Percentiles rank a stretch among this genome's conserved stretches.
Evolutionary conservation across 2,329 filamentous ascomycete species (phyloP).

Genomic region (Exophiala viscosa): DNA sequence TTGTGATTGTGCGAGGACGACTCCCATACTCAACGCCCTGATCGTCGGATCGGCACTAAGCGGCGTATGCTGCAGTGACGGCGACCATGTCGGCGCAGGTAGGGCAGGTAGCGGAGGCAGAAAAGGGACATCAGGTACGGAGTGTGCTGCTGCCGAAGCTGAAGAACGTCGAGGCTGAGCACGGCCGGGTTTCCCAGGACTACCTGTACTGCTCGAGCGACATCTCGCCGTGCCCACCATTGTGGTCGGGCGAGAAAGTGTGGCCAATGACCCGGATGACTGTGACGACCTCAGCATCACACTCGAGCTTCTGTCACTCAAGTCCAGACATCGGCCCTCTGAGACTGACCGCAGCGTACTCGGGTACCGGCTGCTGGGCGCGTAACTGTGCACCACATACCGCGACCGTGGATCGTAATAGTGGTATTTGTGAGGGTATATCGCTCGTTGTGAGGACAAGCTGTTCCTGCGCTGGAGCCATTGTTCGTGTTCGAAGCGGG

Average conservation of each 20-base stretch:
- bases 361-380: conserved; percentile 13
- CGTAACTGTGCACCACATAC: conserved; percentile 7
- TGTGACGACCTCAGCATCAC: conserved; percentile 10
- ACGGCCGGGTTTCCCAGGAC: conserved; percentile 5
- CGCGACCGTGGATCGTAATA: conserved; percentile 9
- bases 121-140: neutral
- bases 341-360: conserved; percentile 19
- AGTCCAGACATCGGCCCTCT: conserved; percentile 13
- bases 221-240: neutral
- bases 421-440: conserved; percentile 16
- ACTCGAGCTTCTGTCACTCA: conserved; percentile 8
- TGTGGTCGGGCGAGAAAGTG: neutral
- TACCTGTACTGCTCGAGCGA: conserved; percentile 11
- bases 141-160: neutral
- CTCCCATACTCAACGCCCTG: conserved; percentile 16
- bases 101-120: conserved; percentile 6
- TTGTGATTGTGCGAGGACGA: neutral
- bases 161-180: neutral
- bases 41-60: conserved; percentile 23
- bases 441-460: conserved; percentile 20
- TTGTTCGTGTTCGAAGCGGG: conserved; percentile 17
- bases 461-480: conserved; percentile 22
- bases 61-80: conserved; percentile 18
- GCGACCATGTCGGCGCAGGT: conserved; percentile 20
- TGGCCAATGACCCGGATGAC: conserved; percentile 7